Conservation (phyloP, 75 land plant species). For the Ceratopteris richardii region DNA sequence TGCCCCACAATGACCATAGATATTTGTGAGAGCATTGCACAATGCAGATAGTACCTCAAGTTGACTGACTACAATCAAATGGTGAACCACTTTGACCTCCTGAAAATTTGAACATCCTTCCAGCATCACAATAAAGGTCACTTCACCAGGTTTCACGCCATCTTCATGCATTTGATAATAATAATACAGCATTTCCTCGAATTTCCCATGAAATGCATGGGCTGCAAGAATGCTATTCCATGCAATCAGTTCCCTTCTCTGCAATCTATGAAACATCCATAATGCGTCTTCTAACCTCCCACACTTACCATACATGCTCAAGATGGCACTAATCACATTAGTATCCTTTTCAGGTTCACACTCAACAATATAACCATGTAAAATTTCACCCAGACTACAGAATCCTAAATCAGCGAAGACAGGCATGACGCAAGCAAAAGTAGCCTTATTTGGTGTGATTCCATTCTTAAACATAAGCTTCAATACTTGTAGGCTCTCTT, state of each 20-base stretch:
- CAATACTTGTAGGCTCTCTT: neutral
- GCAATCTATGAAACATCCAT: conserved; percentile 17
- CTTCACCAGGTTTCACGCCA: conserved; percentile 21
- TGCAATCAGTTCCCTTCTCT: conserved; percentile 16
- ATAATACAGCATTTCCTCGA: conserved; percentile 26
- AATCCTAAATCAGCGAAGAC: neutral
- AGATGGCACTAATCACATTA: conserved; percentile 27
- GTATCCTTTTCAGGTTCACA: conserved; percentile 18
- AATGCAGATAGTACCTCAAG: no score
- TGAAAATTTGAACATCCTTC: no score
- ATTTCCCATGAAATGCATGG: conserved; percentile 27
- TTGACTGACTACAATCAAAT: no score
- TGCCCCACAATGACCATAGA: no score
- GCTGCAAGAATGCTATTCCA: conserved; percentile 42
- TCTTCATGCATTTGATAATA: conserved; percentile 34
- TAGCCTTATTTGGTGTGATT: neutral
- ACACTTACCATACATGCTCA: conserved; percentile 42
- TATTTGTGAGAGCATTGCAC: no score
- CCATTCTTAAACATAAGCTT: neutral
- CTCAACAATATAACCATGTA: neutral
- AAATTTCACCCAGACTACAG: neutral
- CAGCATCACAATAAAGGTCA: no score
- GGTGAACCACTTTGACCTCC: no score
- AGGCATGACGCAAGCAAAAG: neutral
- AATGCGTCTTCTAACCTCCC: conserved; percentile 19